Conservation (phyloP, 352 stramenopile species). For the Globisporangium sylvaticum region DNA sequence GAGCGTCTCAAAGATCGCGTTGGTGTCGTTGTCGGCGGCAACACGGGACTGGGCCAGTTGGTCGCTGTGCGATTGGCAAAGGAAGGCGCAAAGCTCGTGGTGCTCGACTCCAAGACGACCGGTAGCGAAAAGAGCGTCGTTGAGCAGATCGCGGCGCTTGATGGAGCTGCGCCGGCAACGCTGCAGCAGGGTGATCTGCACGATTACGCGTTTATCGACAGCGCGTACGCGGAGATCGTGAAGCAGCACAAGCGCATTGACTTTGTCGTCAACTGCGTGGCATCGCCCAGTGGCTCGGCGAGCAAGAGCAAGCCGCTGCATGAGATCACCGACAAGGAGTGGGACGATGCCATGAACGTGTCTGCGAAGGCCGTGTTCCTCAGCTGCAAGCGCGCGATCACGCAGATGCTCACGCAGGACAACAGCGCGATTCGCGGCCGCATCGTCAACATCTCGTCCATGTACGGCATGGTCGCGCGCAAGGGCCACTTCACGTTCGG, state of each 20-base stretch:
- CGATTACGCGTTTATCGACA: slow-evolving; percentile 47
- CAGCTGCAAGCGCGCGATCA: slow-evolving; percentile 61
- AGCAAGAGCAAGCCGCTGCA: slow-evolving; percentile 34
- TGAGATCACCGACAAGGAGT: slow-evolving; percentile 39
- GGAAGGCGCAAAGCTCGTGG: slow-evolving; percentile 53
- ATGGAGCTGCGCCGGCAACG: slow-evolving; percentile 20
- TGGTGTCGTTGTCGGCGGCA: slow-evolving; percentile 59
- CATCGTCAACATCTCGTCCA: slow-evolving; percentile 63
- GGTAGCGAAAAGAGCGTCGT: slow-evolving; percentile 33
- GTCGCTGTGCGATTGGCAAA: slow-evolving; percentile 56
- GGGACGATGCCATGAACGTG: slow-evolving; percentile 57
- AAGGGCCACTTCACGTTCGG: slow-evolving; percentile 63
- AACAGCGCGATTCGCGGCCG: slow-evolving; percentile 46
- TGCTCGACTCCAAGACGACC: slow-evolving; percentile 35
- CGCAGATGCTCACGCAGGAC: slow-evolving; percentile 62
- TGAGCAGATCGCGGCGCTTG: slow-evolving; percentile 32
- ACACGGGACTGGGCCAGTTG: slow-evolving; percentile 53
- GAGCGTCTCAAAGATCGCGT: slow-evolving; percentile 53
- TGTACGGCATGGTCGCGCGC: slow-evolving; percentile 56
- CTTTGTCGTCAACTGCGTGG: slow-evolving; percentile 73
- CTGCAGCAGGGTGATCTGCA: slow-evolving; percentile 49
- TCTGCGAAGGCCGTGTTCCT: slow-evolving; percentile 63
- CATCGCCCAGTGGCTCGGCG: slow-evolving; percentile 22
- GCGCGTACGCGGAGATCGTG: slow-evolving; percentile 33
- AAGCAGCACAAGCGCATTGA: slow-evolving; percentile 55